Conservation (phyloP, 2,329 filamentous ascomycete species). For the Ustilaginoidea virens region DNA sequence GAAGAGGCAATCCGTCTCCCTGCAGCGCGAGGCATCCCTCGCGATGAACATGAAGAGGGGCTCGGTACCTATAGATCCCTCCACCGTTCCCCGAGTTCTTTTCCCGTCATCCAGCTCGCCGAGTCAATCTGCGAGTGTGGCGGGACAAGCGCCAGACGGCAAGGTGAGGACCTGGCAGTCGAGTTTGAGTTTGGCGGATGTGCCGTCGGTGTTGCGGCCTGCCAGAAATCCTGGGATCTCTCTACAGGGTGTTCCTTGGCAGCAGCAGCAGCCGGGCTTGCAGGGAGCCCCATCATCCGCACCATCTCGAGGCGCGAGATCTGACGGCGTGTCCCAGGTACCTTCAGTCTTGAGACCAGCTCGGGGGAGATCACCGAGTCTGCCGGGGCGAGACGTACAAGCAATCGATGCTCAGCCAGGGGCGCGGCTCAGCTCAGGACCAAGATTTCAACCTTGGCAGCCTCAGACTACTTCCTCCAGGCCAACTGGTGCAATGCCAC, state of each 20-base stretch:
- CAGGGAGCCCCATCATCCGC: too few relatives aligned
- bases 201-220: conserved; percentile 5
- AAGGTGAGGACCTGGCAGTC: not conserved
- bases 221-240: conserved; percentile 3
- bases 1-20: conserved; percentile 7
- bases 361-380: conserved; percentile 4
- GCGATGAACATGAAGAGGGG: conserved; percentile 10
- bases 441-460: not conserved
- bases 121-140: too few relatives aligned
- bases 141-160: too few relatives aligned
- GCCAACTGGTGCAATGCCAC: conserved; percentile 6
- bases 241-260: not conserved
- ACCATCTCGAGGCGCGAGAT: too few relatives aligned
- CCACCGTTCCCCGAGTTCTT: conserved; percentile 10
- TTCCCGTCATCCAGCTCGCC: too few relatives aligned
- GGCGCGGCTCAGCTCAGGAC: too few relatives aligned
- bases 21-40: conserved; percentile 13
- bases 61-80: conserved; percentile 8
- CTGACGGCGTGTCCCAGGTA: conserved; percentile 4
- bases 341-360: conserved; percentile 8
- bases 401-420: not conserved
- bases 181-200: conserved; percentile 1
- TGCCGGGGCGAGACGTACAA: not conserved
- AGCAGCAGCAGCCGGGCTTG: not conserved
- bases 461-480: not conserved